Evolutionary conservation across 1,284 basidiomycete genomes (phyloP), one percentile per base, ranked within the genome.

Genomic region (Marasmius oreades): DNA sequence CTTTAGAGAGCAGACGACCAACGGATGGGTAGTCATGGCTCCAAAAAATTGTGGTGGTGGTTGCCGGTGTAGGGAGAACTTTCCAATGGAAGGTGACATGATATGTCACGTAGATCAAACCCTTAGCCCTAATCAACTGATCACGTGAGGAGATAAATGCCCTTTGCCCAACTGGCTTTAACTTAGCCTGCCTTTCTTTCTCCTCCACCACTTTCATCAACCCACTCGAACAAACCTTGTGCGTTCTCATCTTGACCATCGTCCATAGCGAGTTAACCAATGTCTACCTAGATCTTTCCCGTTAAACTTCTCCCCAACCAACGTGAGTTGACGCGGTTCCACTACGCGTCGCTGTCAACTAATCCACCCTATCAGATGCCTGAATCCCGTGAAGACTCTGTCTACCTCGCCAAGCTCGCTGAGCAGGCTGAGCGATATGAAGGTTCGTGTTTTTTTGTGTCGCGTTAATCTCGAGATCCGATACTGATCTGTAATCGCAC

Each of bases 401-500:
- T 98, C 77, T 97, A 97, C 86, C 94, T 97, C 76, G 95, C 95
- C 80, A 97, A 98, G 92, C 93, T 97, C 82, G 93, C 93, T 75
- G 94, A 96, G 82, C 93, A 96, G 82, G 95, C 95, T 67, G 95
- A 98, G 85, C 93, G 95, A 60, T 97, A 98, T 74, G 95, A 98
- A 82, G 95, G 95, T 91, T 57, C 65, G 84, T 77, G n/a, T 56
- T 5, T 59, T 60, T 54, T n/a, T n/a, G n/a, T 22, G 51, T 55
- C 56, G 50, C 5, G 33, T 62, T 33, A 52, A 53, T 53, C 58
- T 42, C 53, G 58, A 43, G 54, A 33, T 23, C 54, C 18, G 43
- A 37, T 59, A 16, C 57, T 60, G 59, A 60, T 62, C 59, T 5
- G 62, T 59, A 55, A 58, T 55, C n/a, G 36, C 51, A 39, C 28